phyloP scores from a whole-genome alignment of 805 yeast genomes.

The Priceomyces carsonii region DNA sequence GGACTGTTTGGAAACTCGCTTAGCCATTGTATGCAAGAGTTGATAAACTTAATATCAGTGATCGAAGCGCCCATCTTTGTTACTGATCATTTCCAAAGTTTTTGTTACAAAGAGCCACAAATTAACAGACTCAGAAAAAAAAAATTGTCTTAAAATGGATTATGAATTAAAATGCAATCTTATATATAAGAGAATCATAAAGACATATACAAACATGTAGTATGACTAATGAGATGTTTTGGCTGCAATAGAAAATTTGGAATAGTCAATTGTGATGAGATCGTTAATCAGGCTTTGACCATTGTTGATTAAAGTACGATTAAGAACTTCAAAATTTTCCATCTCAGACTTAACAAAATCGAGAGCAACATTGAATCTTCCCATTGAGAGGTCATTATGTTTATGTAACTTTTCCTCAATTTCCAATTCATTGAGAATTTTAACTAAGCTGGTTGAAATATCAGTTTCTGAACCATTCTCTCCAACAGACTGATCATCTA shows the following conservation, averaged over 20 bases:
- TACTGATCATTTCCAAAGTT: too few relatives aligned
- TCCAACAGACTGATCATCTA: conserved; percentile 13
- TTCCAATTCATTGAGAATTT: conserved; percentile 34
- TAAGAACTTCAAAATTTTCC: conserved; percentile 27
- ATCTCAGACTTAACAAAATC: conserved; percentile 45
- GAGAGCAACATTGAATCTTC: conserved; percentile 44
- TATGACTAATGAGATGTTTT: conserved; percentile 26
- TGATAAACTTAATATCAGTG: conserved; percentile 11
- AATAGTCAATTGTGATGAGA: conserved; percentile 44
- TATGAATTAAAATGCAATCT: conserved; percentile 1
- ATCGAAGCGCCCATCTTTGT: conserved; percentile 4
- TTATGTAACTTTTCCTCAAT: conserved; percentile 43
- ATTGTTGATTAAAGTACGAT: conserved; percentile 15
- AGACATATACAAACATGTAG: too few relatives aligned
- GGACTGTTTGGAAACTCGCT: conserved; percentile 21
- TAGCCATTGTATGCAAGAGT: conserved; percentile 23
- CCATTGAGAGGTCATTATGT: conserved; percentile 46
- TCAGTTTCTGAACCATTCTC: conserved; percentile 12
- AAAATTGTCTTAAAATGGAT: too few relatives aligned
- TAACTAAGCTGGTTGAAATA: conserved; percentile 22
- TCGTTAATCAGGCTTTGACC: conserved; percentile 26
- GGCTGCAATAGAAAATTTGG: conserved; percentile 42
- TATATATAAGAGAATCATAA: neutral
- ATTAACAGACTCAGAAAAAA: too few relatives aligned
- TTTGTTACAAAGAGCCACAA: conserved; percentile 3